Conservation (phyloP, 2,329 filamentous ascomycete genomes). For the Leptographium galeiforme region DNA sequence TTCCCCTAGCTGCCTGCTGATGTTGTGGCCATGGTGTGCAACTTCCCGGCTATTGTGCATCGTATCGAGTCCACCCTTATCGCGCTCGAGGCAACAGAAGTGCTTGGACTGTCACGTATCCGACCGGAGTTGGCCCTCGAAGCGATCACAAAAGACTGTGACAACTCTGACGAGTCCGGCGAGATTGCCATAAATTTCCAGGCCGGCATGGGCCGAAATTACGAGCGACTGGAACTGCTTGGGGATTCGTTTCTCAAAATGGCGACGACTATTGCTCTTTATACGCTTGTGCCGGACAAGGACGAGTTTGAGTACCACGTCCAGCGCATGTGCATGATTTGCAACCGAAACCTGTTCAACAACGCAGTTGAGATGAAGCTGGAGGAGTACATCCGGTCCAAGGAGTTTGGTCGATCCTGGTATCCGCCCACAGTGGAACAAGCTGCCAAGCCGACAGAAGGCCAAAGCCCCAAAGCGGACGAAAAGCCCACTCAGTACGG, state of each 20-base stretch:
- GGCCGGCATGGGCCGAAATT: slow-evolving; percentile 82
- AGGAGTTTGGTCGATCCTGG: slow-evolving; percentile 73
- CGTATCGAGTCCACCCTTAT: slow-evolving; percentile 74
- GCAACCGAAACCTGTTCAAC: slow-evolving; percentile 80
- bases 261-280: slow-evolving; percentile 82
- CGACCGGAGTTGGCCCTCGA: slow-evolving; percentile 63
- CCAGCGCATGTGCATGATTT: slow-evolving; percentile 78
- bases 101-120: slow-evolving; percentile 48
- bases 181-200: slow-evolving; percentile 60
- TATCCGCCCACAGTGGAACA: slow-evolving; percentile 50
- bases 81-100: slow-evolving; percentile 56
- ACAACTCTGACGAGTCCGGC: slow-evolving; percentile 63
- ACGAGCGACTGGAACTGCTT: slow-evolving; percentile 85
- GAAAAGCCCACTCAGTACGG: slow-evolving; percentile 21
- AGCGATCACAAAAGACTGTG: slow-evolving; percentile 83
- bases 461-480: neutral
- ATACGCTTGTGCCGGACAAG: slow-evolving; percentile 59
- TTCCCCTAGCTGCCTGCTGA: slow-evolving; percentile 48
- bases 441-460: neutral
- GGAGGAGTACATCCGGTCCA: slow-evolving; percentile 69
- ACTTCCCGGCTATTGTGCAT: slow-evolving; percentile 73
- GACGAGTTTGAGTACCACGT: slow-evolving; percentile 84
- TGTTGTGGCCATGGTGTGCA: slow-evolving; percentile 59
- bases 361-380: slow-evolving; percentile 54
- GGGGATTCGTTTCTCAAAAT: slow-evolving; percentile 94